Base-by-base conservation (phyloP, 1,284 basidiomycete species). In the Sporisorium exsertum region DNA sequence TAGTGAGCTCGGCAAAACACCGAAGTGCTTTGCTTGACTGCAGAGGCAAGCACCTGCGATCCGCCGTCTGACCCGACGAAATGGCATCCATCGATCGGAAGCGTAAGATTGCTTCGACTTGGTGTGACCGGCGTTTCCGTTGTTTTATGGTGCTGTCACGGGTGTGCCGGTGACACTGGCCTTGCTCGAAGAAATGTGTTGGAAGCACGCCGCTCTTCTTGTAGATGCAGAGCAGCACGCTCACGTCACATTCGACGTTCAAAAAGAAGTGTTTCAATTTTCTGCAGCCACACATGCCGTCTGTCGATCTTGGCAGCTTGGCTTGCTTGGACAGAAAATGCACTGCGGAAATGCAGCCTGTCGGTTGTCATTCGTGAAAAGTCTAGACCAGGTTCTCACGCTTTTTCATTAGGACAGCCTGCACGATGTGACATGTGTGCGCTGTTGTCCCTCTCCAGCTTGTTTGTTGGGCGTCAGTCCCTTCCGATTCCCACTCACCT, bases 251-350 rank as follows among this genome's bases (percentile, higher is more conserved):
- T 8, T 35, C 35, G 35, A 35, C 35, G 26, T 29, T 1, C 10
- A 16, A 12, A 24, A n/a, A n/a, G 15, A 52, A 15, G 5, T 32
- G 29, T 32, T 32, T 32, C 29, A 24, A n/a, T 35, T 35, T 5
- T 7, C 33, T 54, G 54, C 55, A 52, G 57, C 52, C 37, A 45
- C 59, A 51, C 60, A 63, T 63, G 60, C 46, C 51, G 43, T 20
- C 22, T 37, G 66, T 68, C 66, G 66, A 68, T 68, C 66, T 68
- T 68, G 66, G 66, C 66, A 55, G 27, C 43, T 16, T 27, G 49
- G 42, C 58, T 51, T 52, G 46, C 57, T 54, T 49, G 47, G 43
- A 37, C 46, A 35, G 16, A 9, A 29, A 15, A 22, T n/a, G n/a
- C 26, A 37, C 33, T 22, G 51, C 32, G 13, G 47, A 12, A 18